Percentiles rank a stretch among this genome's conserved stretches.
Conservation (phyloP, 768 basidiomycete species). For the Rossbeevera mucosa region DNA sequence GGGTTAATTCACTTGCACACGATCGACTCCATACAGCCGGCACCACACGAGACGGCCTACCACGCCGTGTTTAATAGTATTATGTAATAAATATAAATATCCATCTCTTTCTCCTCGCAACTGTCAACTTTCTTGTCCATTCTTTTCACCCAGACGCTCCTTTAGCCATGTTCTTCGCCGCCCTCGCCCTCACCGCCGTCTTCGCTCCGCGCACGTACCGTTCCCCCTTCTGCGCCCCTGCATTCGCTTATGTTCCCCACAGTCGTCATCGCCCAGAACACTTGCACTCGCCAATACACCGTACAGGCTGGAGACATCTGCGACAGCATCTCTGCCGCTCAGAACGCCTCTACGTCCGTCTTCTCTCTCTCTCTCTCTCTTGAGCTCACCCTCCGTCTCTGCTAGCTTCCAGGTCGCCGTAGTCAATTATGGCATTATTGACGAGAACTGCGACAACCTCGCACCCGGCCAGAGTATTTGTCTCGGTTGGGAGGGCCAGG, state of each 20-base stretch:
- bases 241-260: constrained; percentile 2
- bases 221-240: not conserved
- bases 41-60: constrained; percentile 68
- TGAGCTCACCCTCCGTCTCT: not conserved
- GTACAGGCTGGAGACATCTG: constrained; percentile 61
- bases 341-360: constrained; percentile 61
- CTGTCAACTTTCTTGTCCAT: not conserved
- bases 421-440: constrained; percentile 49
- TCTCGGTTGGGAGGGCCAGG: constrained; percentile 53
- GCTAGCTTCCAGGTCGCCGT: constrained; percentile 70
- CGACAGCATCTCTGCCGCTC: constrained; percentile 62
- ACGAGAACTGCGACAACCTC: constrained; percentile 58
- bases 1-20: constrained; percentile 62
- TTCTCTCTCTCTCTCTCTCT: not conserved
- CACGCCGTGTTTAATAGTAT: constrained; percentile 40
- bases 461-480: constrained; percentile 48
- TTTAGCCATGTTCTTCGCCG: constrained; percentile 35
- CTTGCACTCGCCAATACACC: constrained; percentile 58
- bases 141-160: constrained; percentile 17
- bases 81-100: not conserved
- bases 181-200: constrained; percentile 41
- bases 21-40: constrained; percentile 74
- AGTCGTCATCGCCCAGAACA: constrained; percentile 25
- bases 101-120: not conserved
- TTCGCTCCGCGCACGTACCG: constrained; percentile 40